A percentile compares a stretch with the other conserved stretches of the same genome.
Evolutionary conservation across 2,329 filamentous ascomycete genomes (phyloP).

Genomic region (Thielaviopsis euricoi): DNA sequence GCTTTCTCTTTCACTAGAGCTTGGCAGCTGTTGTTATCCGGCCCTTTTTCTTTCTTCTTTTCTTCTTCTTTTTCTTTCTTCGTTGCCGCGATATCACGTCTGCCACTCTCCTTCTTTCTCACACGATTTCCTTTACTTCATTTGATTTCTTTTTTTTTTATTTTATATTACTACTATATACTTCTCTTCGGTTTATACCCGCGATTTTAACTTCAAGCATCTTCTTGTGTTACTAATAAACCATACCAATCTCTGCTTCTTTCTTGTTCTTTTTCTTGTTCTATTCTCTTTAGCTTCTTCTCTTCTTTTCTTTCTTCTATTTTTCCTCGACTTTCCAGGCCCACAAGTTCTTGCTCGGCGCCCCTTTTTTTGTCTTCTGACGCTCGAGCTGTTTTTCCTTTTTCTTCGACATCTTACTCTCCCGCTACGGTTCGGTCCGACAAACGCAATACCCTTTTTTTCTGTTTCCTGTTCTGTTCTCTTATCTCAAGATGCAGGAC

Average conservation of each 20-base stretch:
- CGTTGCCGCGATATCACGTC: conserved; percentile 1
- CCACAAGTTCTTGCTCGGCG: not conserved
- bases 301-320: conserved; percentile 4
- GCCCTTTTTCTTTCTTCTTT: conserved; percentile 7
- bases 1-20: conserved; percentile 6
- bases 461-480: not conserved
- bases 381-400: not conserved
- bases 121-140: not conserved
- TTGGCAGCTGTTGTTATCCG: conserved; percentile 9
- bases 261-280: conserved; percentile 9
- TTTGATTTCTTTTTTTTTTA: not conserved
- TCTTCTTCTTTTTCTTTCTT: conserved; percentile 4
- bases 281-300: conserved; percentile 4
- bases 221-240: conserved; percentile 10
- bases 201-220: conserved; percentile 13
- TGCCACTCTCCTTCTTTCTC: conserved; percentile 1
- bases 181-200: conserved; percentile 13
- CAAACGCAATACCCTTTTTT: not conserved
- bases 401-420: not conserved
- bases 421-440: not conserved
- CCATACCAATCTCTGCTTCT: conserved; percentile 11
- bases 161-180: not conserved
- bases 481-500: conserved; percentile 75
- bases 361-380: not conserved
- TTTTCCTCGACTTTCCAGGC: not conserved